Evolutionary conservation across 2,329 filamentous ascomycete species (phyloP), one percentile per base, ranked within the genome.

Genomic region (Fusarium irregulare): DNA sequence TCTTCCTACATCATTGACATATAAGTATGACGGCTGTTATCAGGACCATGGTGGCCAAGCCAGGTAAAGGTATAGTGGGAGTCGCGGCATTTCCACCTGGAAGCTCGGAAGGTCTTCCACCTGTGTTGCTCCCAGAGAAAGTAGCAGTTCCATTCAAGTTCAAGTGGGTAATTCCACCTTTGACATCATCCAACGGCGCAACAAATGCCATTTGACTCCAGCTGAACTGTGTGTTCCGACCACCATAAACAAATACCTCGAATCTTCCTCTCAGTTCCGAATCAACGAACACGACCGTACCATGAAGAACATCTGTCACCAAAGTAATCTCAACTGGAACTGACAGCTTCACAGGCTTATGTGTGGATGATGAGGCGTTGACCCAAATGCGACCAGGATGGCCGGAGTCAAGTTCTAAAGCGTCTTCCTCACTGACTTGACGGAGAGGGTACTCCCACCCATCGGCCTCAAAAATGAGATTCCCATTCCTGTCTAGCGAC

Each of bases 181-280:
- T 14, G 0, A 62, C n/a, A 11, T 20, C 27, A 7, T 51, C 14
- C 6, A 66, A 13, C 1, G 62, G 64, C 2, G 64, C 64, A 21
- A 66, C 64, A 20, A 66, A 66, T 1, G 64, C 62, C 56, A 66
- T 66, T 13, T 66, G 64, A 25, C 62, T 66, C 64, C 64, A 66
- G 13, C 64, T 66, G 13, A 66, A 66, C 18, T 46, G 62, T 0
- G 64, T 66, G 3, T 66, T 66, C 4, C 64, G 51, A 1, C 64
- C 64, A 1, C 64, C 64, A 11, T 66, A 66, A 7, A 66, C 56
- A 47, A 66, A 66, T 0, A 66, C 64, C 0, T 66, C 64, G 3
- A 66, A 66, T 8, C 64, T 66, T 4, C 64, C 64, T 1, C 42
- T 25, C 13, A 62, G 14, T 2, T 61, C 40, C 0, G 27, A 37